phyloP scores from a whole-genome alignment of 345 rosid species.

The Acer saccharum region DNA sequence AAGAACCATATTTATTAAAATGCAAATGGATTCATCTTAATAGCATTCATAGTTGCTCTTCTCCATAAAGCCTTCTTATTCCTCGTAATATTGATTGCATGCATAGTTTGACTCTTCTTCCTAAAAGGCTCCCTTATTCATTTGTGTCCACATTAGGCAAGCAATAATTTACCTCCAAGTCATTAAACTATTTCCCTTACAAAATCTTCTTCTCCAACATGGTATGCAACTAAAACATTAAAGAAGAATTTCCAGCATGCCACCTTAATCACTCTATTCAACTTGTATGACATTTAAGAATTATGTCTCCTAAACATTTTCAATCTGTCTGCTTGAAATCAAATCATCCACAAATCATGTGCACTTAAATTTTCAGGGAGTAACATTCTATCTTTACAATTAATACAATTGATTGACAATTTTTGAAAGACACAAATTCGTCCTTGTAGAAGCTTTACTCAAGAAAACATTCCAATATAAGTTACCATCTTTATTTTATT shows the following conservation, averaged over 20 bases:
- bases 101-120: not conserved
- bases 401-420: not conserved
- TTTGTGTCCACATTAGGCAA: not conserved
- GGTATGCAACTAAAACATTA: not conserved
- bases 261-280: not conserved
- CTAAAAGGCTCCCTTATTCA: not conserved
- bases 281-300: not conserved
- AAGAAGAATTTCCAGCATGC: not conserved
- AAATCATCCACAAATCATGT: not conserved
- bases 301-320: not conserved
- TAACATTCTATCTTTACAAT: not conserved
- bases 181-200: not conserved
- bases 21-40: not conserved
- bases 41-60: not conserved
- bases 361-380: not conserved
- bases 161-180: not conserved
- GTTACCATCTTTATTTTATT: not conserved
- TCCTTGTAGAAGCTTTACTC: not conserved
- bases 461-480: not conserved
- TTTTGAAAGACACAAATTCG: not conserved
- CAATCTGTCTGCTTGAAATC: not conserved
- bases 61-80: not conserved
- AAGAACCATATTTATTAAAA: no score
- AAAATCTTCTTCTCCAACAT: not conserved
- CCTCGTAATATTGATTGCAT: not conserved